A percentile compares a stretch with the other conserved stretches of the same genome.
Evolutionary conservation across 2,329 filamentous ascomycete species (phyloP).

Genomic region (Paracoccidioides lutzii): DNA sequence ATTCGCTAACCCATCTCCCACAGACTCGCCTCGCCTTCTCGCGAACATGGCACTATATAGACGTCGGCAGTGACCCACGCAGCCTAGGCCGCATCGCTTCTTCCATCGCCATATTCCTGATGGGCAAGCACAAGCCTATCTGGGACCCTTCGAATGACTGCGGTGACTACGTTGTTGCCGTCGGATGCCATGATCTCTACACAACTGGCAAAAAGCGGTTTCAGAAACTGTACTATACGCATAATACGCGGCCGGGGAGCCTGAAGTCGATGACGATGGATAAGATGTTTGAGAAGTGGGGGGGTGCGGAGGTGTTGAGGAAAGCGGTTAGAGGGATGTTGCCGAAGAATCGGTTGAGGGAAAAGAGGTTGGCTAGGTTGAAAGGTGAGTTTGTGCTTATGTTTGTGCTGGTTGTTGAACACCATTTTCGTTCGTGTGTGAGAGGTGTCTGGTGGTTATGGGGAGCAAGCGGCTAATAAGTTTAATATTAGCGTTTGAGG

Average conservation of each 20-base stretch:
- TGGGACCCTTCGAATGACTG: slow-evolving; percentile 96
- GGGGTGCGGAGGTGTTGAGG: slow-evolving; percentile 78
- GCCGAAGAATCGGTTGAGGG: slow-evolving; percentile 86
- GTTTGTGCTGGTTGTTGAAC: neutral
- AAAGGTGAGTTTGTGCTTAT: slow-evolving; percentile 45
- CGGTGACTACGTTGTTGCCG: slow-evolving; percentile 95
- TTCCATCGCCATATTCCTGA: slow-evolving; percentile 72
- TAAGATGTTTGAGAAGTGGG: slow-evolving; percentile 82
- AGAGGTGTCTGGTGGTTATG: neutral
- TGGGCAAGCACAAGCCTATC: slow-evolving; percentile 99
- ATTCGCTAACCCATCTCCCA: neutral
- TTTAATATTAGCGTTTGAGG: slow-evolving; percentile 60
- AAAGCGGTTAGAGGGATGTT: slow-evolving; percentile 94
- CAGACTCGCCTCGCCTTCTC: slow-evolving; percentile 95
- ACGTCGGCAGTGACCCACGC: slow-evolving; percentile 56
- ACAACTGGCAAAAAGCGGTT: slow-evolving; percentile 83
- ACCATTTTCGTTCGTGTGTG: neutral
- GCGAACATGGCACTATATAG: slow-evolving; percentile 84
- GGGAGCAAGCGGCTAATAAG: slow-evolving; percentile 2
- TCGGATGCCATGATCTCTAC: slow-evolving; percentile 73
- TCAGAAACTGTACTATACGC: slow-evolving; percentile 92
- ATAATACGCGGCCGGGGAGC: slow-evolving; percentile 79
- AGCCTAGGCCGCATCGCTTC: slow-evolving; percentile 83
- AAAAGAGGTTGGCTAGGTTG: slow-evolving; percentile 72
- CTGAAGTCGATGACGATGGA: slow-evolving; percentile 90